Conservation (phyloP, 192 early-diverging fungal species). For the Oehlia diaphana region DNA sequence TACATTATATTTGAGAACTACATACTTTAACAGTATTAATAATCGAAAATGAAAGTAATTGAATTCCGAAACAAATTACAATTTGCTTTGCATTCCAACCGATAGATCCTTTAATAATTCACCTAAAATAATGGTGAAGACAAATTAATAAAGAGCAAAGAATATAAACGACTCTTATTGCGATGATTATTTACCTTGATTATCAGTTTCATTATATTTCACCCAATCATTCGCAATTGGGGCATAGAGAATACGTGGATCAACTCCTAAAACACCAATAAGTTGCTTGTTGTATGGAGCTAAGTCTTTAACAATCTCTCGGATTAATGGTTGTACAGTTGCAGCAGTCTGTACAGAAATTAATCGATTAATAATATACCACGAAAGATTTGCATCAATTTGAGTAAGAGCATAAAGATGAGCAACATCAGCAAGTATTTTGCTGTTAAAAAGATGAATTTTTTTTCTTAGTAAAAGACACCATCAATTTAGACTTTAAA, state of each 20-base stretch:
- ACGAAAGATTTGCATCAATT: slow-evolving; percentile 56
- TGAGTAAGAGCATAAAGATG: slow-evolving; percentile 53
- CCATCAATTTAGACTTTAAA: background rate
- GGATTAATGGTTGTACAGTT: slow-evolving; percentile 44
- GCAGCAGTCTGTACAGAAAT: slow-evolving; percentile 51
- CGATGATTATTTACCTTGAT: slow-evolving; percentile 51
- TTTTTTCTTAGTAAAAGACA: background rate
- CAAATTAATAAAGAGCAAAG: background rate
- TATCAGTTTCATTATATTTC: slow-evolving; percentile 63
- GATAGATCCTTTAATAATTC: background rate
- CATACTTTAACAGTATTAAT: too few species aligned
- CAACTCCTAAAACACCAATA: slow-evolving; percentile 61
- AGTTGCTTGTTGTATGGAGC: slow-evolving; percentile 51
- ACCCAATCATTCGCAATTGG: slow-evolving; percentile 74
- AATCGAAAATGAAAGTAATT: too few species aligned
- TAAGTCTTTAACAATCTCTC: slow-evolving; percentile 51
- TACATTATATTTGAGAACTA: too few species aligned
- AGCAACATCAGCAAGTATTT: slow-evolving; percentile 43
- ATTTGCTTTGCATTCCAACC: background rate
- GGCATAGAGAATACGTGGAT: slow-evolving; percentile 60
- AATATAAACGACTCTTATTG: background rate
- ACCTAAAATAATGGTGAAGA: background rate
- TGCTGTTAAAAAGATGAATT: slow-evolving; percentile 6
- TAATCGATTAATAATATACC: slow-evolving; percentile 52
- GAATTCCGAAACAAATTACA: background rate